A percentile compares a stretch with the other conserved stretches of the same genome.
phyloP scores from a whole-genome alignment of 108 stramenopile species.

The Discostella pseudostelligera region DNA sequence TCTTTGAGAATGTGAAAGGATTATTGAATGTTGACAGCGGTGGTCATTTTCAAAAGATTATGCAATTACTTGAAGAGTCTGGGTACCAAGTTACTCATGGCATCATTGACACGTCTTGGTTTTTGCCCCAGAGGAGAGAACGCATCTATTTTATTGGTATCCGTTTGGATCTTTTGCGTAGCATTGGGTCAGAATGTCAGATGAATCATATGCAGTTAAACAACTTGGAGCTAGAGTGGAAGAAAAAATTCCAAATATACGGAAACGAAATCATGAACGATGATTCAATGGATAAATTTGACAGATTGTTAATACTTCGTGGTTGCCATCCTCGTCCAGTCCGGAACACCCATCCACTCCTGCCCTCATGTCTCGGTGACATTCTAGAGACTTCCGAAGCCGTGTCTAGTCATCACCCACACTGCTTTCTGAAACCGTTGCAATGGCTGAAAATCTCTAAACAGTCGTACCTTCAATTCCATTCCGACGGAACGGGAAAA shows the following conservation, averaged over 20 bases:
- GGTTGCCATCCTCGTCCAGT: background rate
- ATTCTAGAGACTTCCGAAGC: conserved; percentile 11
- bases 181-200: conserved; percentile 1
- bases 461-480: conserved; percentile 19
- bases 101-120: conserved; percentile 10
- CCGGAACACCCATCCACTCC: background rate
- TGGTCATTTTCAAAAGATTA: conserved; percentile 18
- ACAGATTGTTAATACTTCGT: background rate
- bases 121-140: conserved; percentile 30
- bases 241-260: conserved; percentile 24
- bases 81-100: conserved; percentile 27
- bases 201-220: background rate
- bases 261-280: conserved; percentile 8
- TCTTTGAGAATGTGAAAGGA: conserved; percentile 38
- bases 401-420: background rate
- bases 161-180: conserved; percentile 20
- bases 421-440: conserved; percentile 17
- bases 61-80: conserved; percentile 17
- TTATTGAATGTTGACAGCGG: conserved; percentile 16
- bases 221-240: background rate
- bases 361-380: conserved; percentile 17
- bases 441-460: conserved; percentile 23
- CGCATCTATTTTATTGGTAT: conserved; percentile 33
- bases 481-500: conserved; percentile 26
- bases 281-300: conserved; percentile 1